Evolutionary conservation across 1,139 yeast genomes (phyloP), one percentile per base, ranked within the genome.

Genomic region (Geotrichum fermentans): DNA sequence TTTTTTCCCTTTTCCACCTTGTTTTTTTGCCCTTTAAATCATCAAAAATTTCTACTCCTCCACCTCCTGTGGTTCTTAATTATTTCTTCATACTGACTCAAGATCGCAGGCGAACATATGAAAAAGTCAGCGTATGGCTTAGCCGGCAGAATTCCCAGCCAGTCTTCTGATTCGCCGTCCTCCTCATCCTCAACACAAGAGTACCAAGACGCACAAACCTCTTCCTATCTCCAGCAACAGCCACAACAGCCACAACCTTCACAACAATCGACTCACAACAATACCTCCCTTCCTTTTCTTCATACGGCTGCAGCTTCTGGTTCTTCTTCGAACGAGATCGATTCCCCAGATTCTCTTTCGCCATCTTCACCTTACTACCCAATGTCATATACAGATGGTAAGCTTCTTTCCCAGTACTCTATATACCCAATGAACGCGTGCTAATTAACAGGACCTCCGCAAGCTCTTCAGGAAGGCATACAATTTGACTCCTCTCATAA

Each of bases 401-500:
- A 13, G 39, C 35, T 13, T 33, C 37, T 6, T 30, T 26, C 18
- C 26, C 18, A 21, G 18, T 17, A 13, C 14, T 24, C 16, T 35
- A 11, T 13, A 33, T n/a, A n/a, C 30, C n/a, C 34, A 26, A 7
- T 11, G 10, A 14, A 26, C 33, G 28, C 3, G 10, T 30, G 4
- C 14, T 18, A 40, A n/a, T n/a, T n/a, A 24, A 10, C 6, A 24
- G 8, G 10, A 24, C 28, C 29, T n/a, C 38, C 32, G 5, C 47
- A 41, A 37, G 51, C 44, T 22, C 34, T 51, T 16, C 51, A 51
- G 40, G 53, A 51, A 47, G 53, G 53, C 13, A 51, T 51, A 35
- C 50, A 47, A 39, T 47, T 47, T 26, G 40, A 47, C 22, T 16
- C 43, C 20, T 21, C 40, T 18, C 43, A 42, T 18, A 43, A 38